Percentiles rank a stretch among this genome's conserved stretches.
Conservation (phyloP, 176 grass and related monocot genomes). For the Bromus sterilis region DNA sequence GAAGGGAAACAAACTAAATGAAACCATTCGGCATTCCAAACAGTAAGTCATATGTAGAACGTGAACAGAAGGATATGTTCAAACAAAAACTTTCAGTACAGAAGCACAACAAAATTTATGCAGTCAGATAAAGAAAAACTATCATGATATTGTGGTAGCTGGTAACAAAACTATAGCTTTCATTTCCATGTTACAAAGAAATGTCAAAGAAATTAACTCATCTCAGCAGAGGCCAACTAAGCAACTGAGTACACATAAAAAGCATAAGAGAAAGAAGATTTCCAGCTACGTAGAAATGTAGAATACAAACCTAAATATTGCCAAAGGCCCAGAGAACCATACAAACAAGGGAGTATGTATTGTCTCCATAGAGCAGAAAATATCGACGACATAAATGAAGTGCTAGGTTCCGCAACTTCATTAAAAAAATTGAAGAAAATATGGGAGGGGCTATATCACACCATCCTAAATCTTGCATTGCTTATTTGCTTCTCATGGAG, state of each 20-base stretch:
- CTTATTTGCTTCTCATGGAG: background rate
- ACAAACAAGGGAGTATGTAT: background rate
- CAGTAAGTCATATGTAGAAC: slow-evolving; percentile 13
- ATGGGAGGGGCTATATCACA: background rate
- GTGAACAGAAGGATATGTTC: background rate
- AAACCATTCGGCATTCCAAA: slow-evolving; percentile 7
- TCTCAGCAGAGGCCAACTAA: slow-evolving; percentile 7
- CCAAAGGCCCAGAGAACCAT: background rate
- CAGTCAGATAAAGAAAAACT: slow-evolving; percentile 2
- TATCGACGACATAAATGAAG: background rate
- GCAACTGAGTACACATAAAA: background rate
- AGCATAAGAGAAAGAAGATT: background rate
- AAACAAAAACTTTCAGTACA: background rate
- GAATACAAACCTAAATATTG: background rate
- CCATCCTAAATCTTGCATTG: background rate
- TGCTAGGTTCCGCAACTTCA: background rate
- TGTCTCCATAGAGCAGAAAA: background rate
- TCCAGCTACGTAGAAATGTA: background rate
- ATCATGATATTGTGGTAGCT: background rate
- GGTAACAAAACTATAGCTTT: background rate
- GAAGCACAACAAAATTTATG: background rate
- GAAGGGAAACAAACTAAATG: slow-evolving; percentile 24
- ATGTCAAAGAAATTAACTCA: background rate
- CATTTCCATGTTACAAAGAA: background rate
- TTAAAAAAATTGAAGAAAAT: too few relatives aligned